These are phyloP conservation scores for Lachancea waltii DNA, from an alignment of 805 yeast genomes.

Conservation along the genomic window DNA sequence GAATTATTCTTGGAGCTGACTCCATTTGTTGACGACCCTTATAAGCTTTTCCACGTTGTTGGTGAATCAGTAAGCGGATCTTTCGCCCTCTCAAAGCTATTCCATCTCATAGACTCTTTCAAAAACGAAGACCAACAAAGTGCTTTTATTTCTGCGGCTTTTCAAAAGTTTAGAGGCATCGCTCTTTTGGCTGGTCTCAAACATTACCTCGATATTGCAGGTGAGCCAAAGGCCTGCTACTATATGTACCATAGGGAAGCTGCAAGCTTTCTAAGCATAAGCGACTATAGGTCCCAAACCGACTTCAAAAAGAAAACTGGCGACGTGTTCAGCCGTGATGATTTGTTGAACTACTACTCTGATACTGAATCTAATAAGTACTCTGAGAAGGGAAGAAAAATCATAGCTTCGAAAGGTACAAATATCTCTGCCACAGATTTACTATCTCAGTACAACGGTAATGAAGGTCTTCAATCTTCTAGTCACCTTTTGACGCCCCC, in stretches of 20 bases:
- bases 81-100: slow-evolving; percentile 19
- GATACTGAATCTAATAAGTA: slow-evolving; percentile 28
- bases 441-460: slow-evolving; percentile 15
- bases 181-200: slow-evolving; percentile 30
- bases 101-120: slow-evolving; percentile 13
- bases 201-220: slow-evolving; percentile 20
- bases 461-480: slow-evolving; percentile 1
- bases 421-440: slow-evolving; percentile 23
- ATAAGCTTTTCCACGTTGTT: slow-evolving; percentile 18
- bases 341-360: slow-evolving; percentile 29
- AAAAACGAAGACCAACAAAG: slow-evolving; percentile 12
- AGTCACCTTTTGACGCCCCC: background rate
- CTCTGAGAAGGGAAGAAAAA: slow-evolving; percentile 26
- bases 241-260: slow-evolving; percentile 29
- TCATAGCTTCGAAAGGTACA: slow-evolving; percentile 19
- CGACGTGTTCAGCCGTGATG: slow-evolving; percentile 22
- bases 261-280: slow-evolving; percentile 22
- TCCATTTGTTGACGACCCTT: slow-evolving; percentile 13
- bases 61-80: slow-evolving; percentile 20
- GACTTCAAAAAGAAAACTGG: slow-evolving; percentile 15
- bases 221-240: slow-evolving; percentile 17
- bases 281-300: slow-evolving; percentile 25
- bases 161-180: slow-evolving; percentile 22
- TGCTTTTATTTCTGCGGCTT: slow-evolving; percentile 20
- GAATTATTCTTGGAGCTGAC: slow-evolving; percentile 25